A percentile compares a stretch with the other conserved stretches of the same genome.
These are phyloP conservation scores for Fusarium pininemorale DNA, from an alignment of 2,329 filamentous ascomycete genomes.

Conservation along the genomic window DNA sequence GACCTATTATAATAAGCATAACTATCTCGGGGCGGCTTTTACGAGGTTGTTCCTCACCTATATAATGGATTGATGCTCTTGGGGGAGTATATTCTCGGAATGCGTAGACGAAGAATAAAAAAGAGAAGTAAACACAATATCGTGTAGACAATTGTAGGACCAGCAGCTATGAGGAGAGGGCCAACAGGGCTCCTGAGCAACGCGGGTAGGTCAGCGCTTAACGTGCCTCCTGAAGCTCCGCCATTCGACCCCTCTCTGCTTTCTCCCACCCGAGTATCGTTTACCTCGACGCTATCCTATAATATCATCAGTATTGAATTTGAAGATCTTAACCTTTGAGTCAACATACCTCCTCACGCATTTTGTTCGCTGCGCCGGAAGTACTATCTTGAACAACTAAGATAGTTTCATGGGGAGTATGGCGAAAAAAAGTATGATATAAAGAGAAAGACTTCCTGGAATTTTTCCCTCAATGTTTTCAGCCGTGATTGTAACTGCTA, in stretches of 20 bases:
- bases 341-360: not conserved
- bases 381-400: not conserved
- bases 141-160: not conserved
- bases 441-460: fast-evolving
- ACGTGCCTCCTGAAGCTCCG: not conserved
- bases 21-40: fast-evolving
- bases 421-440: too few relatives aligned
- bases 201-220: not conserved
- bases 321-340: fast-evolving
- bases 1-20: not conserved
- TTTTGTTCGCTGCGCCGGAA: not conserved
- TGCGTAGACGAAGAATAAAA: not conserved
- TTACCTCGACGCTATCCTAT: not conserved
- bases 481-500: not conserved
- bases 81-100: not conserved
- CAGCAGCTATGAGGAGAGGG: not conserved
- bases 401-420: fast-evolving
- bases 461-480: not conserved
- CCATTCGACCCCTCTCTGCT: not conserved
- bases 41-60: not conserved
- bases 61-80: not conserved
- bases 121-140: fast-evolving
- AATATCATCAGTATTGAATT: too few relatives aligned
- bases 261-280: not conserved
- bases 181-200: not conserved